Evolutionary conservation across 1,139 yeast genomes (phyloP), one percentile per base, ranked within the genome.

Genomic region (Yamadazyma jaroonii): DNA sequence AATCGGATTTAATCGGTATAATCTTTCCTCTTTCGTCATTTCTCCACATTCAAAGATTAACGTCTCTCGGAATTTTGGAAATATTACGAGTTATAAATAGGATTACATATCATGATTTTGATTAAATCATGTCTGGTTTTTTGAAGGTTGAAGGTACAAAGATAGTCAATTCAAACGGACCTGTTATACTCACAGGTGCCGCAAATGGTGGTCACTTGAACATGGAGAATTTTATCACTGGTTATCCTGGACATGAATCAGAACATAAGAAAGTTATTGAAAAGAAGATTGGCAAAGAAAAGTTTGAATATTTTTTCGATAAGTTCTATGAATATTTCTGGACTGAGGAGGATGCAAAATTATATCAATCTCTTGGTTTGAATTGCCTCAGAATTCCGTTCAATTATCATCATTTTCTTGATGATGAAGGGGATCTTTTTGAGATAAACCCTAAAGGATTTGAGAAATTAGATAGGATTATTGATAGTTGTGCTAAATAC

Each of bases 211-310:
- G 76, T 31, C 72, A 66, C 42, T 57, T 71, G 40, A 71, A 70
- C 47, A 71, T 71, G 76, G 76, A 71, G 48, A 71, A 71, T 49
- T 71, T 71, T 62, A 71, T 71, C 44, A 71, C 74, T 27, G 76
- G 76, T 3, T 71, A 63, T 41, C 72, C 76, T 12, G 76, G 75
- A 6, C 72, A 66, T 44, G 76, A 70, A 48, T 62, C 72, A 13
- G 74, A 70, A 46, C 74, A 67, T 45, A 69, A 68, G 44, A 42
- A 54, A 35, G 67, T 64, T 2, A 48, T 71, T 39, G 43, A 46
- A 36, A 38, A 47, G 29, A 62, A 52, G 17, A 61, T 71, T 38
- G 76, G 76, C 29, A 39, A 60, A 40, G 73, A 70, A 34, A 71
- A 71, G 46, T 64, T 57, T 40, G 63, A 67, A 20, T 70, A 43